phyloP scores from a whole-genome alignment of 805 yeast species.

The Candida anglica region DNA sequence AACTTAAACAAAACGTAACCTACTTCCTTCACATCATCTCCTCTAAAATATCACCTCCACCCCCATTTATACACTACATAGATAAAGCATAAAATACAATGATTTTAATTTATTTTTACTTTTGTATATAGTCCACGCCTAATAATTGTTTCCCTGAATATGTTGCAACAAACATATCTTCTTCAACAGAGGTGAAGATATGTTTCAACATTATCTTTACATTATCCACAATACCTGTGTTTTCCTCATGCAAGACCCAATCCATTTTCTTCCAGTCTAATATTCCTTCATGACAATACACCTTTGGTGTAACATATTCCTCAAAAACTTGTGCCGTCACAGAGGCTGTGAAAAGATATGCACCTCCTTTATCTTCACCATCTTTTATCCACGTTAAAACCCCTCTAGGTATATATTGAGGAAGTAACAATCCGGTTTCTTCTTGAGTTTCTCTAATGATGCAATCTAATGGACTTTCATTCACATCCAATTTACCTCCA shows the following conservation, averaged over 20 bases:
- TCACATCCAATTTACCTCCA: slow-evolving; percentile 37
- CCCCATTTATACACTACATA: slow-evolving; percentile 2
- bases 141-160: slow-evolving; percentile 10
- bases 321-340: slow-evolving; percentile 19
- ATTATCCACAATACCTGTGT: slow-evolving; percentile 39
- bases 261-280: slow-evolving; percentile 37
- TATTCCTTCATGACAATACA: slow-evolving; percentile 35
- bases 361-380: slow-evolving; percentile 27
- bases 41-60: too few species aligned
- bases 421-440: slow-evolving; percentile 34
- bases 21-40: too few species aligned
- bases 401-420: slow-evolving; percentile 28
- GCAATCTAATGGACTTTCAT: slow-evolving; percentile 35
- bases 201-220: slow-evolving; percentile 19
- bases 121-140: slow-evolving; percentile 3
- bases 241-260: slow-evolving; percentile 33
- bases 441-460: slow-evolving; percentile 38
- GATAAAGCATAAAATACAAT: too few species aligned
- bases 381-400: slow-evolving; percentile 29
- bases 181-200: slow-evolving; percentile 20
- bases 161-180: slow-evolving; percentile 20
- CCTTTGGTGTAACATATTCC: slow-evolving; percentile 23
- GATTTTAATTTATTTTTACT: too few species aligned
- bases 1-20: slow-evolving; percentile 35
- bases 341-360: slow-evolving; percentile 36